Base-by-base conservation (phyloP, 305 asterid genomes). In the Fraxinus ornus region DNA sequence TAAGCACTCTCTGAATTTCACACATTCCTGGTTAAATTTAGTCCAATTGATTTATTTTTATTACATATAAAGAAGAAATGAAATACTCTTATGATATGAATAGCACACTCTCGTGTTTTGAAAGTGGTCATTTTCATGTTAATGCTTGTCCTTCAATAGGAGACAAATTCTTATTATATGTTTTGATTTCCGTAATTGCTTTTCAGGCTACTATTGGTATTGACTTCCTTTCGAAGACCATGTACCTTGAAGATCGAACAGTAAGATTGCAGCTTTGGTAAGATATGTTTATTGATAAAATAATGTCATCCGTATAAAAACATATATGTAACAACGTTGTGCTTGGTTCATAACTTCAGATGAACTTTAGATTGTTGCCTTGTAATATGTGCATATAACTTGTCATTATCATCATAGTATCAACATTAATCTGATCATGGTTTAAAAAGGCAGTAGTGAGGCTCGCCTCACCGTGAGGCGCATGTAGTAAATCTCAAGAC, bases 201-300 rank as follows among this genome's bases (percentile, higher is more conserved):
- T 55, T 89, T 85, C 90, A 92, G 96, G 96, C 96, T 81, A 92
- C 96, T 83, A 92, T 72, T 90, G 66, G 66, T 19, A 55, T 55
- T n/a, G 66, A 55, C 66, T 55, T 55, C 66, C 66, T 55, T 55
- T 55, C 96, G 24, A 92, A 90, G 96, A 92, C 94, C 12, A 92
- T 92, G 96, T 92, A 92, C 83, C 94, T 92, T 57, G 95, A 92
- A 86, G 95, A 92, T 84, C 89, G 95, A 83, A 90, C 95, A 39
- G 94, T 92, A 75, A 87, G 93, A n/a, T 86, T 92, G 90, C 96
- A 92, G 88, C 89, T 92, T 47, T 92, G 96, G 96, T 92, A 88
- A 85, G 93, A 84, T 78, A 26, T n/a, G n/a, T n/a, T n/a, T n/a
- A n/a, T n/a, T 64, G 55, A 57, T 70, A 66, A 76, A 82, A 75